A percentile compares a stretch with the other conserved stretches of the same genome.
These are phyloP conservation scores for Boeremia exigua DNA, from an alignment of 2,329 filamentous ascomycete genomes.

Conservation along the genomic window DNA sequence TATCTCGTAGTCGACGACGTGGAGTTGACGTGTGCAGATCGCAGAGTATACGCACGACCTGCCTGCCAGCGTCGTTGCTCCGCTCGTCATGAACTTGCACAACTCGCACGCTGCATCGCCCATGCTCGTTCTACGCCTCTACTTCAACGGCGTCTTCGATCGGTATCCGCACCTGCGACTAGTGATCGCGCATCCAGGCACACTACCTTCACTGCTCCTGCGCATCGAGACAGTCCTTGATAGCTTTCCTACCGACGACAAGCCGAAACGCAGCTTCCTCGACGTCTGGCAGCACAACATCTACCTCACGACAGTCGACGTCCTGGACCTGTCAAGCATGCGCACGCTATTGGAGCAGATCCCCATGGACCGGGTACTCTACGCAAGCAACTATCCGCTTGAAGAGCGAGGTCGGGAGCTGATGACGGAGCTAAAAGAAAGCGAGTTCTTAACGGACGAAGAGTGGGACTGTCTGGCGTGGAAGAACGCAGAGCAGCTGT, in stretches of 20 bases:
- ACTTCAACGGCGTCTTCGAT: conserved; percentile 62
- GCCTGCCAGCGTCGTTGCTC: conserved; percentile 17
- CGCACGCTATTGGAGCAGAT: conserved; percentile 53
- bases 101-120: conserved; percentile 61
- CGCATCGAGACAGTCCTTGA: conserved; percentile 45
- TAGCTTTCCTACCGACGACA: conserved; percentile 27
- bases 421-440: conserved; percentile 56
- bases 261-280: conserved; percentile 46
- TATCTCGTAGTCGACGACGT: not conserved
- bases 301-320: conserved; percentile 64
- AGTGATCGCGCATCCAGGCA: conserved; percentile 60
- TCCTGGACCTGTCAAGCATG: conserved; percentile 58
- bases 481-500: conserved; percentile 56
- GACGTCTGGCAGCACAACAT: conserved; percentile 63
- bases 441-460: conserved; percentile 57
- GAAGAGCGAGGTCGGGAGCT: conserved; percentile 57
- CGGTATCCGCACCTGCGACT: conserved; percentile 61
- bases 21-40: conserved; percentile 18
- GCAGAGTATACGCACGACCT: conserved; percentile 21
- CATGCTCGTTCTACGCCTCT: conserved; percentile 58
- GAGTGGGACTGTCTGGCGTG: conserved; percentile 59
- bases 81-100: conserved; percentile 30
- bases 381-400: conserved; percentile 66
- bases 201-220: conserved; percentile 62
- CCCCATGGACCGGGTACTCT: conserved; percentile 59